Base-by-base conservation (phyloP, 1,284 basidiomycete species). In the Peniophora sp. region DNA sequence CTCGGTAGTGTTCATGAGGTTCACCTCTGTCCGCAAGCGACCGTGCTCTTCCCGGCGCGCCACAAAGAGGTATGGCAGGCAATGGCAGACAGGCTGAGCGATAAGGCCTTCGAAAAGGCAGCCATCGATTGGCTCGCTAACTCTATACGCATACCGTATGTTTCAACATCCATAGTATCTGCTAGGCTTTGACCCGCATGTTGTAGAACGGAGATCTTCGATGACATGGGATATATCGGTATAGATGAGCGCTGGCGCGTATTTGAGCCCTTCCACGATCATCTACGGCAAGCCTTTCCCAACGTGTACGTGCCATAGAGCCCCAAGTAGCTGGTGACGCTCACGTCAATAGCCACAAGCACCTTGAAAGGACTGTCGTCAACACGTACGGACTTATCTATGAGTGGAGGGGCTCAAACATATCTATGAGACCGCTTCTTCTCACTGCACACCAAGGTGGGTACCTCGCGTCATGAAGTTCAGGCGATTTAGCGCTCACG, bases 371-470 rank as follows among this genome's bases (percentile, higher is more conserved):
- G 47, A 76, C 74, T 1, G 74, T 77, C 53, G 77, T 89, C 54
- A 81, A 84, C 58, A 78, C 78, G 0, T 81, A 81, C 53, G 87
- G 80, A 0, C 63, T 88, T 14, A 68, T 88, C 1, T 87, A 76
- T 58, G 74, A 75, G 11, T 85, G 83, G 77, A 62, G 70, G 39
- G 88, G 87, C 37, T 72, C 72, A 0, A 71, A 83, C 53, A 42
- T 61, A 1, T 63, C 65, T 5, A 67, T 86, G 53, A 83, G 86
- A 61, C 87, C 86, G 0, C 60, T 87, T 2, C 69, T 88, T 35
- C 64, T 90, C 35, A 73, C 77, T 17, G 83, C 73, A 1, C 85
- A 88, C 60, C 81, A 86, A 69, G 83, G 81, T 73, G 60, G 41
- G n/a, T 20, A 41, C 18, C 5, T n/a, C 18, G 37, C 18, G n/a